Conservation (phyloP, 352 stramenopile species). For the Thraustochytrium sp. region DNA sequence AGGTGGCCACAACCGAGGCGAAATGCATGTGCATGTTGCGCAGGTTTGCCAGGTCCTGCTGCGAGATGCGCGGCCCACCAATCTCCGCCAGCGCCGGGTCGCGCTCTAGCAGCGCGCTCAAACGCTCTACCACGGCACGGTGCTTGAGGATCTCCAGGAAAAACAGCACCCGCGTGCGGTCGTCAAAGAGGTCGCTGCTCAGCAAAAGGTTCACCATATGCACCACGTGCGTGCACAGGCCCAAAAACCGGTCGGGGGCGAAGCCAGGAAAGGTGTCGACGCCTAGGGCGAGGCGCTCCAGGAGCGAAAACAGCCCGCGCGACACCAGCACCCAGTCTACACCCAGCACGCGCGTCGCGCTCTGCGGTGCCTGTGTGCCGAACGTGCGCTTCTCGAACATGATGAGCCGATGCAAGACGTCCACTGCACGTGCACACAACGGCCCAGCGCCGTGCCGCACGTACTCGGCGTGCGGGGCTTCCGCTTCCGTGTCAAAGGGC, state of each 20-base stretch:
- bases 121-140: neutral
- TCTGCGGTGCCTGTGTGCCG: neutral
- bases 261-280: neutral
- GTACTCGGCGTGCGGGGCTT: neutral
- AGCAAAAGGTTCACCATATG: slow-evolving; percentile 19
- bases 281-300: neutral
- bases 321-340: slow-evolving; percentile 10
- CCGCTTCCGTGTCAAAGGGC: neutral
- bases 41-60: slow-evolving; percentile 32
- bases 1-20: neutral
- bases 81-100: neutral
- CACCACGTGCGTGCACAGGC: slow-evolving; percentile 1
- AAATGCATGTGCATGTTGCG: slow-evolving; percentile 29
- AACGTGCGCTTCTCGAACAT: slow-evolving; percentile 31
- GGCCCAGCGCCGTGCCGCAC: neutral
- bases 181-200: neutral
- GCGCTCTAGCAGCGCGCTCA: neutral
- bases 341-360: neutral
- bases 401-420: slow-evolving; percentile 9
- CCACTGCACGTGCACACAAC: neutral
- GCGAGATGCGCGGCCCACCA: neutral
- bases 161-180: slow-evolving; percentile 4
- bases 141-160: slow-evolving; percentile 24
- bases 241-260: neutral
- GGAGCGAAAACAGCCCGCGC: neutral